Conservation (phyloP, 2,329 filamentous ascomycete species). For the Aureobasidium namibiae region DNA sequence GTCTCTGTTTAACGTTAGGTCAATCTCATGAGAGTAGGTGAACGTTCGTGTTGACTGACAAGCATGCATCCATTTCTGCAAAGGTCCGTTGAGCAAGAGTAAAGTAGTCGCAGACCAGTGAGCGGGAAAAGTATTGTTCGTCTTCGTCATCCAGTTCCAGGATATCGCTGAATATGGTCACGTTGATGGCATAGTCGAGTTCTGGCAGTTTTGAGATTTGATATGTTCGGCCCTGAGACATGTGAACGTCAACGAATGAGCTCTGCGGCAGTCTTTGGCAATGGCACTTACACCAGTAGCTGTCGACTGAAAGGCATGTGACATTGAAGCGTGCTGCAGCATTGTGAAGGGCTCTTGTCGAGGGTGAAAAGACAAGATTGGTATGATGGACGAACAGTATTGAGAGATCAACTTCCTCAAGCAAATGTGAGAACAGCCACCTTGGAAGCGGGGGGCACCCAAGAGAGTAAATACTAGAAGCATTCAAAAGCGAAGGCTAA, state of each 20-base stretch:
- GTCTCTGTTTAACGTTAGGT: neutral
- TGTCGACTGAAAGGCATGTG: neutral
- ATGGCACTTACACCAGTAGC: neutral
- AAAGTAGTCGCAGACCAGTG: constrained; percentile 5
- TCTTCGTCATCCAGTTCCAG: constrained; percentile 8
- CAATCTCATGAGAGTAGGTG: too few relatives aligned
- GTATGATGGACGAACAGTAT: too few relatives aligned
- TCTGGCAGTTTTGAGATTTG: constrained; percentile 4
- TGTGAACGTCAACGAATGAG: neutral
- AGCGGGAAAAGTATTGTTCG: constrained; percentile 7
- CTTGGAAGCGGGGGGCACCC: neutral
- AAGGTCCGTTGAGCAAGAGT: neutral
- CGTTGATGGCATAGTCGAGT: constrained; percentile 1
- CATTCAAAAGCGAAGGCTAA: neutral
- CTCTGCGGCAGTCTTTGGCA: neutral
- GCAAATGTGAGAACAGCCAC: neutral
- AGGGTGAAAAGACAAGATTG: neutral
- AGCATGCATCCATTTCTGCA: constrained; percentile 2
- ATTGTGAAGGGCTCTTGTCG: neutral
- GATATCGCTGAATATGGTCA: neutral
- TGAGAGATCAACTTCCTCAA: neutral
- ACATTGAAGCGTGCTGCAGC: constrained; percentile 7
- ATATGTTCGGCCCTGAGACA: constrained; percentile 1
- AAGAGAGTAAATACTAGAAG: neutral
- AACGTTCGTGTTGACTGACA: neutral